These are phyloP conservation scores for Gossypioides kirkii DNA, from an alignment of 345 rosid species.

Conservation along the genomic window DNA sequence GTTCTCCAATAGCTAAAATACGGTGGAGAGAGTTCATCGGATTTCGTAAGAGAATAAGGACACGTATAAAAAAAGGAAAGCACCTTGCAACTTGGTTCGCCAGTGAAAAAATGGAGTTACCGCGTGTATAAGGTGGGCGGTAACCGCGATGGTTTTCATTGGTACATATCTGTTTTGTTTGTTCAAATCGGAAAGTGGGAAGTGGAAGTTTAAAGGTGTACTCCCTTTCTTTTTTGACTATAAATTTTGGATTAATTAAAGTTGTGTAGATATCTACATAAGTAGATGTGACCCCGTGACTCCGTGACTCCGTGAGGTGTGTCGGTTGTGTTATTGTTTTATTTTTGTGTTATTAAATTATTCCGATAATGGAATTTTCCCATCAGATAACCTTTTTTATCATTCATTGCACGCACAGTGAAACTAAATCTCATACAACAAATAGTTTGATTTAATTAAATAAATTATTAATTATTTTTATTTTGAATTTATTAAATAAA, in stretches of 20 bases:
- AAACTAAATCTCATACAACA: no score
- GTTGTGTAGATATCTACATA: background rate
- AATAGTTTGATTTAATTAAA: no score
- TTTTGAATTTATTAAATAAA: no score
- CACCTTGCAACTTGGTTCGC: background rate
- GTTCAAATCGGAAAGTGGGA: background rate
- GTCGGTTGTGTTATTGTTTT: background rate
- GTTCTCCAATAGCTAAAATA: slow-evolving; percentile 51
- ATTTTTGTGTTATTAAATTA: background rate
- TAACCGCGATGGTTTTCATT: background rate
- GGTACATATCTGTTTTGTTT: background rate
- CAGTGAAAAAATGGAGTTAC: background rate
- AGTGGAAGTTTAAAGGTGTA: background rate
- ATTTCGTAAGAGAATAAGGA: background rate
- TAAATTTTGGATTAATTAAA: background rate
- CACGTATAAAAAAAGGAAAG: background rate
- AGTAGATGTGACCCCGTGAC: background rate
- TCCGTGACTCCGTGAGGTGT: background rate
- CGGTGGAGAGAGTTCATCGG: background rate
- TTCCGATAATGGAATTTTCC: background rate
- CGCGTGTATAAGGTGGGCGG: background rate
- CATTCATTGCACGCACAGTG: no score
- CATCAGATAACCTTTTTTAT: background rate
- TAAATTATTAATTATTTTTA: no score
- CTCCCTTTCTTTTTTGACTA: background rate